Evolutionary conservation across 495 filamentous ascomycete genomes (phyloP).

Genomic region (Pseudomonodictys pantanalensis): DNA sequence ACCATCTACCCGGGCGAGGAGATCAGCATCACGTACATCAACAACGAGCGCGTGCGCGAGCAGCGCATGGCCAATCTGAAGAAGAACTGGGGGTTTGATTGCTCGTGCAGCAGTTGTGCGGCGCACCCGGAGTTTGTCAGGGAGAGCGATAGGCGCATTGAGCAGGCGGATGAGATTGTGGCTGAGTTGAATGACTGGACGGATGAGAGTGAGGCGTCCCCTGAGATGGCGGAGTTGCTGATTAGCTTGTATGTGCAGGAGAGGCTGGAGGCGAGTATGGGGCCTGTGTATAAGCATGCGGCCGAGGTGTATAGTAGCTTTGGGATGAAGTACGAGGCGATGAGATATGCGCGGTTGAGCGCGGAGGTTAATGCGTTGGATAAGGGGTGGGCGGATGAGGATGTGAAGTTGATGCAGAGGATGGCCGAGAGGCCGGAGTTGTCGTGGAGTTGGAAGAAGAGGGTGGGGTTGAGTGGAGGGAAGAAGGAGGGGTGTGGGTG

Average conservation of each 20-base stretch:
- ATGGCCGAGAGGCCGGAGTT: constrained; percentile 21
- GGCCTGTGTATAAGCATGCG: constrained; percentile 27
- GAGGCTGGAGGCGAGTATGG: constrained; percentile 29
- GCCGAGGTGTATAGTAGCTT: constrained; percentile 29
- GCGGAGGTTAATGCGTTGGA: constrained; percentile 12
- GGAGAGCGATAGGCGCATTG: constrained; percentile 14
- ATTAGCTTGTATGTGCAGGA: constrained; percentile 36
- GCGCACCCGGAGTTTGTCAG: constrained; percentile 7
- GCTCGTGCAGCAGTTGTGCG: constrained; percentile 5
- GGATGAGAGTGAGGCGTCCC: background rate
- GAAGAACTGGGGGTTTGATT: constrained; percentile 24
- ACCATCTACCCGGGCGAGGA: constrained; percentile 27
- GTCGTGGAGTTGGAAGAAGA: constrained; percentile 30
- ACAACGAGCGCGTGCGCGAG: constrained; percentile 12
- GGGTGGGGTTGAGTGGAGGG: too few species aligned
- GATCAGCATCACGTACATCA: constrained; percentile 30
- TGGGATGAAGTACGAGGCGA: constrained; percentile 24
- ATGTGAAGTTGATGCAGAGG: constrained; percentile 18
- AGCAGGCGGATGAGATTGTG: constrained; percentile 7
- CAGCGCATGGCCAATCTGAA: constrained; percentile 16
- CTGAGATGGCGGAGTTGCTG: constrained; percentile 31
- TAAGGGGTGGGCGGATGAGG: constrained; percentile 21
- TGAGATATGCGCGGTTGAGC: constrained; percentile 23
- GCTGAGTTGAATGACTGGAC: constrained; percentile 18
- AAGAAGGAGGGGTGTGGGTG: background rate